These are phyloP conservation scores for Wickerhamiella occidentalis DNA, from an alignment of 805 yeast species.

Conservation along the genomic window DNA sequence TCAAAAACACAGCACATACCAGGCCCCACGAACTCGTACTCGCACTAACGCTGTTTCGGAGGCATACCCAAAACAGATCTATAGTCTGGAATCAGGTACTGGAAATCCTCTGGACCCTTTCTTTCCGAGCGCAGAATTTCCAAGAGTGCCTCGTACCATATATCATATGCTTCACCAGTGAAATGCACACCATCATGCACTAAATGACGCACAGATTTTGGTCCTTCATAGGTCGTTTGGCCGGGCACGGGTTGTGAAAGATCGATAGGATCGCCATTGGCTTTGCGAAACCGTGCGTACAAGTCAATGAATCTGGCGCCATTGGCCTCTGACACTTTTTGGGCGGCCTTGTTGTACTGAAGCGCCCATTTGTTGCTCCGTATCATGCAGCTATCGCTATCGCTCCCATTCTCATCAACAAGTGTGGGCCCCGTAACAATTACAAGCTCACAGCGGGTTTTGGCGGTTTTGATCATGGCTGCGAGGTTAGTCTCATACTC, in stretches of 20 bases:
- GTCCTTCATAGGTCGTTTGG: constrained; percentile 8
- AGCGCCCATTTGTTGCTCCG: constrained; percentile 38
- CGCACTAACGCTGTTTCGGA: neutral
- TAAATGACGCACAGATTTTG: constrained; percentile 19
- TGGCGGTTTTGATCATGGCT: constrained; percentile 33
- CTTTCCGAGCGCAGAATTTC: constrained; percentile 11
- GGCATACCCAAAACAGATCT: neutral
- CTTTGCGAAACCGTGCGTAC: constrained; percentile 34
- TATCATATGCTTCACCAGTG: constrained; percentile 40
- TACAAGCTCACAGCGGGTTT: constrained; percentile 35
- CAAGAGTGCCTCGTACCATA: constrained; percentile 37
- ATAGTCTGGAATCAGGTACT: constrained; percentile 2
- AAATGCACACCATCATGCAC: constrained; percentile 51
- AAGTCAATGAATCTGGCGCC: constrained; percentile 49
- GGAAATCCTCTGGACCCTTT: constrained; percentile 6
- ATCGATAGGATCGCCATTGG: constrained; percentile 33
- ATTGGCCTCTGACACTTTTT: constrained; percentile 34
- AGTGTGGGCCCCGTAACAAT: constrained; percentile 52
- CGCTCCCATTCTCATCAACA: constrained; percentile 30
- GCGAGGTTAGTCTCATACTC: constrained; percentile 39
- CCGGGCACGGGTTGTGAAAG: constrained; percentile 18
- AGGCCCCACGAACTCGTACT: too few species aligned
- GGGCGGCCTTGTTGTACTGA: constrained; percentile 41
- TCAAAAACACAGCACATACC: too few species aligned
- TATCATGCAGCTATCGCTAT: constrained; percentile 30